These are phyloP conservation scores for Trichoderma arundinaceum DNA, from an alignment of 2,329 filamentous ascomycete genomes.

Conservation along the genomic window DNA sequence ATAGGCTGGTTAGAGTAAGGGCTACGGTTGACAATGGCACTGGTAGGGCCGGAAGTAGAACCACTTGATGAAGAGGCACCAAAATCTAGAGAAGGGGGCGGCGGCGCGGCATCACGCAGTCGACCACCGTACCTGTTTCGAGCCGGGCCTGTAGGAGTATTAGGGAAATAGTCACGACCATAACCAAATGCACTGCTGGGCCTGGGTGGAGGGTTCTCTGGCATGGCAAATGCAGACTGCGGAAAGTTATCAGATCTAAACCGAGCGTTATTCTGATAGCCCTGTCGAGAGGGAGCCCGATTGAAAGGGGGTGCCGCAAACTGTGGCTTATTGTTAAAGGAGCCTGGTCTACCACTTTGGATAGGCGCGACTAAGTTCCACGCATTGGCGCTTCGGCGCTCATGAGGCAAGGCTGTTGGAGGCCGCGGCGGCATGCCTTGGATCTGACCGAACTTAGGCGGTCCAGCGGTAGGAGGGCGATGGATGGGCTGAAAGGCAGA, in stretches of 20 bases:
- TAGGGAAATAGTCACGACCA: constrained; percentile 39
- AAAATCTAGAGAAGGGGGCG: constrained; percentile 32
- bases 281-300: constrained; percentile 35
- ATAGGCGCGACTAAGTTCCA: constrained; percentile 38
- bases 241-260: constrained; percentile 45
- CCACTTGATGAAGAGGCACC: constrained; percentile 29
- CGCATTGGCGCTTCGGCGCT: constrained; percentile 36
- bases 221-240: constrained; percentile 37
- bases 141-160: constrained; percentile 40
- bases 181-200: constrained; percentile 37
- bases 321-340: constrained; percentile 30
- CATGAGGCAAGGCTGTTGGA: constrained; percentile 38
- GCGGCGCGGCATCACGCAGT: constrained; percentile 37
- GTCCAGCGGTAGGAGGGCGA: constrained; percentile 34
- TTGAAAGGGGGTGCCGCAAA: constrained; percentile 32
- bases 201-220: constrained; percentile 35
- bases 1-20: constrained; percentile 41
- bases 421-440: constrained; percentile 41
- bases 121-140: constrained; percentile 42
- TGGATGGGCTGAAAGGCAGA: constrained; percentile 39
- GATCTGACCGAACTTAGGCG: constrained; percentile 43
- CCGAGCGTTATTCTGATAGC: constrained; percentile 32
- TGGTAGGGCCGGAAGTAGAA: constrained; percentile 3
- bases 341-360: constrained; percentile 33
- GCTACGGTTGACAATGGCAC: constrained; percentile 34